Evolutionary conservation across 1,284 basidiomycete genomes (phyloP).

Genomic region (Naganishia albida): DNA sequence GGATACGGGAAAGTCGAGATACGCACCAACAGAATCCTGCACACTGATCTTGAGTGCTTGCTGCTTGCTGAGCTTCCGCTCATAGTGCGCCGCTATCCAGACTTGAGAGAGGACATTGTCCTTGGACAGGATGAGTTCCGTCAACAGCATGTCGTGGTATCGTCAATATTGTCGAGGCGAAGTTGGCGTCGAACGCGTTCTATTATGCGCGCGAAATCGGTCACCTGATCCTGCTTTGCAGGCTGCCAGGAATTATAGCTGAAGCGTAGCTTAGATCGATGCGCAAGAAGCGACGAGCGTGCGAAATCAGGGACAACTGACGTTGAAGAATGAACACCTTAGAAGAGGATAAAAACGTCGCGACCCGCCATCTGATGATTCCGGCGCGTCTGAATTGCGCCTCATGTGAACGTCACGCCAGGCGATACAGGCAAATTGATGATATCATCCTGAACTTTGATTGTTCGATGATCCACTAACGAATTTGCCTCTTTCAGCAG

Average conservation of each 20-base stretch:
- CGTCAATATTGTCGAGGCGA: background rate
- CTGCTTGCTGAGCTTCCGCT: slow-evolving; percentile 93
- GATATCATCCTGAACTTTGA: background rate
- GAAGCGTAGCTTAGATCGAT: background rate
- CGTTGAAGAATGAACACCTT: background rate
- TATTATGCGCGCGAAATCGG: background rate
- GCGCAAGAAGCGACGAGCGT: background rate
- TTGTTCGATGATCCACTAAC: no score
- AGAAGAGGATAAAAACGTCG: background rate
- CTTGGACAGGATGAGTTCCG: slow-evolving; percentile 87
- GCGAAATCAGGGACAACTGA: background rate
- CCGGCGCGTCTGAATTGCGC: slow-evolving; percentile 5
- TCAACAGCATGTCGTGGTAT: slow-evolving; percentile 69
- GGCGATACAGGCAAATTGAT: background rate
- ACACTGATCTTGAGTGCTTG: slow-evolving; percentile 93
- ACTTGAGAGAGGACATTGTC: slow-evolving; percentile 92
- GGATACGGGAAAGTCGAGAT: background rate
- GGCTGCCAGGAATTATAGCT: slow-evolving; percentile 16
- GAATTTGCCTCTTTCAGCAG: no score
- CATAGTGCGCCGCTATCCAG: slow-evolving; percentile 99
- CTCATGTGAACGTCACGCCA: slow-evolving; percentile 12
- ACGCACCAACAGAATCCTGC: slow-evolving; percentile 83
- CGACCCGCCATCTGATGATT: slow-evolving; percentile 10
- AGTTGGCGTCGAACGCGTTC: background rate
- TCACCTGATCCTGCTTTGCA: slow-evolving; percentile 4